Evolutionary conservation across 805 yeast species (phyloP).

Genomic region (Sugiyamaella lignohabitans): DNA sequence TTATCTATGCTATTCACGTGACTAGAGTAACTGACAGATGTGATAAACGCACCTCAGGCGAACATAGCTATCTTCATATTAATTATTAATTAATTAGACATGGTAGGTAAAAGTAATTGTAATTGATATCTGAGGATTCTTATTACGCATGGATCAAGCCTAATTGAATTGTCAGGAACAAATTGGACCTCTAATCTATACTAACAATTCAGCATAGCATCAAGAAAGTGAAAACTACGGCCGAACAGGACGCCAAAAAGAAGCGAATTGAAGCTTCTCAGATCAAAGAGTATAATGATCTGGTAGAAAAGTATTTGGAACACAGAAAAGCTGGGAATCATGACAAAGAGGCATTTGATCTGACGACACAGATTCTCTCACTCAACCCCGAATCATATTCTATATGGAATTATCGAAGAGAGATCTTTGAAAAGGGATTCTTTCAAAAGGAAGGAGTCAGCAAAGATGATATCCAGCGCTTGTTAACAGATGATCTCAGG

Average conservation of each 20-base stretch:
- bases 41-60: too few relatives aligned
- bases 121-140: too few relatives aligned
- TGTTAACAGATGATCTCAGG: slow-evolving; percentile 51
- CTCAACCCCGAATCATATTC: slow-evolving; percentile 85
- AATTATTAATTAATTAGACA: too few relatives aligned
- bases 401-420: slow-evolving; percentile 84
- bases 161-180: too few relatives aligned
- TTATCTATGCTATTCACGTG: too few relatives aligned
- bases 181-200: neutral
- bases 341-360: slow-evolving; percentile 38
- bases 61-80: too few relatives aligned
- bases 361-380: slow-evolving; percentile 52
- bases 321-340: slow-evolving; percentile 1
- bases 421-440: slow-evolving; percentile 41
- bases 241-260: slow-evolving; percentile 49
- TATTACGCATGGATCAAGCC: too few relatives aligned
- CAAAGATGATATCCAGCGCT: slow-evolving; percentile 25
- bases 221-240: slow-evolving; percentile 50
- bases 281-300: slow-evolving; percentile 47
- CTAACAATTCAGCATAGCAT: slow-evolving; percentile 54
- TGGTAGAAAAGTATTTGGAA: slow-evolving; percentile 42
- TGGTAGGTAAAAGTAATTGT: too few relatives aligned
- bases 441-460: slow-evolving; percentile 22
- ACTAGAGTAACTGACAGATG: too few relatives aligned
- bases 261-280: slow-evolving; percentile 52